Base-by-base conservation (phyloP, 2,329 filamentous ascomycete genomes). In the Stagonosporopsis tanaceti region DNA sequence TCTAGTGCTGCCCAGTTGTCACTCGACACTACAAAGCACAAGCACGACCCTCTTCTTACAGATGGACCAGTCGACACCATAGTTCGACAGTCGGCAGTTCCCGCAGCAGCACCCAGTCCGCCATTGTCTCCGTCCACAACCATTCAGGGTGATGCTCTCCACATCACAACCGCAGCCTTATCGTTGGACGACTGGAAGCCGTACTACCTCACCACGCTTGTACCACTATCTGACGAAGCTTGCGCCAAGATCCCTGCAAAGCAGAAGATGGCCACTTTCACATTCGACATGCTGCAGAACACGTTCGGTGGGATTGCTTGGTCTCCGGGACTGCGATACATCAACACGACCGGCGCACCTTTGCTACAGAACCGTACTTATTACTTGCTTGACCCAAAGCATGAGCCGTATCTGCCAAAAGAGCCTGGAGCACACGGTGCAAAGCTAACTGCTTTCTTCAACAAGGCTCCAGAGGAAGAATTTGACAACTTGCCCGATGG, bases 391-490 rank as follows among this genome's bases (percentile, higher is more conserved):
- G 74, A 80, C 28, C 53, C 60, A 0, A 46, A 58, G 0, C 59
- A 66, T 34, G 79, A 82, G 50, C 79, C 80, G 1, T 80, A 76
- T 62, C 66, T 79, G 5, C 80, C 80, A 0, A 50, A 57, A 2
- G n/a, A 45, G 0, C 76, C 79, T 2, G 78, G 79, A 47, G 39
- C 69, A 20, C 79, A 82, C 53, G 80, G 80, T 28, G 80, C 79
- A 4, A 82, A 81, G 58, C 65, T 82, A 8, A 79, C 76, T 1
- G 74, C 79, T 0, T 79, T 82, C 71, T 80, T 79, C 74, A 80
- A 80, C 62, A 59, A 67, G 7, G 68, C 72, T 3, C 65, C 68
- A 0, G 65, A 70, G n/a, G 74, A 76, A 9, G 50, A 60, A 4
- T 70, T 69, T 20, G 61, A 58, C 15, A 62, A 72, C 12, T 47